Percentiles rank a stretch among this genome's conserved stretches.
These are phyloP conservation scores for Anisodus tanguticus DNA, from an alignment of 257 asterid genomes.

Conservation along the genomic window DNA sequence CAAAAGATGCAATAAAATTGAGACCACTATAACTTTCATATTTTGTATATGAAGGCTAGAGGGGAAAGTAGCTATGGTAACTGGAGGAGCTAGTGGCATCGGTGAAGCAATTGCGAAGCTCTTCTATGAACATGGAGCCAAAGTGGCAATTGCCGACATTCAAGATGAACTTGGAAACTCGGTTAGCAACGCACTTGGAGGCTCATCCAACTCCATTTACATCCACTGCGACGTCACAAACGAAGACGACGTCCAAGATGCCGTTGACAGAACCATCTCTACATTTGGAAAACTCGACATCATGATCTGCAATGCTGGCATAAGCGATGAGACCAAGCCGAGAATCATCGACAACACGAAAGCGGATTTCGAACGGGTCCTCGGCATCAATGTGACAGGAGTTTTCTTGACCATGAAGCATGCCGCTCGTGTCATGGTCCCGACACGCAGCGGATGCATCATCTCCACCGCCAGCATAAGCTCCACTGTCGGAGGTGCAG, in stretches of 20 bases:
- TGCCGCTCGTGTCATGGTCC: slow-evolving; percentile 61
- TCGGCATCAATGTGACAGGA: slow-evolving; percentile 50
- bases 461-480: slow-evolving; percentile 51
- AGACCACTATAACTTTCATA: not conserved
- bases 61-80: slow-evolving; percentile 68
- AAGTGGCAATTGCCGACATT: slow-evolving; percentile 58
- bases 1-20: not conserved
- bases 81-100: slow-evolving; percentile 52
- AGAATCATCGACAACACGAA: slow-evolving; percentile 36
- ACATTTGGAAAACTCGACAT: slow-evolving; percentile 62
- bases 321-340: slow-evolving; percentile 32
- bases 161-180: slow-evolving; percentile 54
- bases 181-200: slow-evolving; percentile 35
- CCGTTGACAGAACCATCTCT: slow-evolving; percentile 46
- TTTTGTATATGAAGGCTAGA: slow-evolving; percentile 45
- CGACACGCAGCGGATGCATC: slow-evolving; percentile 50
- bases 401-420: slow-evolving; percentile 64
- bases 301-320: slow-evolving; percentile 67
- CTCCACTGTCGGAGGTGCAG: slow-evolving; percentile 44
- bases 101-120: slow-evolving; percentile 43
- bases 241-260: slow-evolving; percentile 48
- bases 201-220: slow-evolving; percentile 43
- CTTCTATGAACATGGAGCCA: slow-evolving; percentile 62
- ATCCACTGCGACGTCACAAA: slow-evolving; percentile 60
- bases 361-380: slow-evolving; percentile 52